Evolutionary conservation across 495 filamentous ascomycete species (phyloP).

Genomic region (Ramalina peruviana): DNA sequence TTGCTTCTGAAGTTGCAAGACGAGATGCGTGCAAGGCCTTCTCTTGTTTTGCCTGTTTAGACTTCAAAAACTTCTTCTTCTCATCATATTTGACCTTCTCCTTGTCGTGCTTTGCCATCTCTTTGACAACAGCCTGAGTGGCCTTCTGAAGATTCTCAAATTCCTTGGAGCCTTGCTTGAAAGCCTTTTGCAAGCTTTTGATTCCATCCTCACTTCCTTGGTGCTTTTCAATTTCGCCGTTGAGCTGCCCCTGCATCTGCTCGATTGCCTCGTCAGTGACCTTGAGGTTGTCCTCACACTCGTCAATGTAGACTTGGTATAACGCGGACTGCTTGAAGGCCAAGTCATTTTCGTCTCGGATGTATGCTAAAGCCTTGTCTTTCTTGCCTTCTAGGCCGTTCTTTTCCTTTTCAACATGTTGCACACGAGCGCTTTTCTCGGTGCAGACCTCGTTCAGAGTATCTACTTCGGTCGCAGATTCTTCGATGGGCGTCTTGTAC

Average conservation of each 20-base stretch:
- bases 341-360: slow-evolving; percentile 87
- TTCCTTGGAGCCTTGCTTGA: slow-evolving; percentile 67
- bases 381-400: slow-evolving; percentile 88
- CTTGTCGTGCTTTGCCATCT: slow-evolving; percentile 85
- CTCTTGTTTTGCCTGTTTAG: slow-evolving; percentile 89
- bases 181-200: slow-evolving; percentile 73
- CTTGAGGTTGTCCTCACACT: slow-evolving; percentile 74
- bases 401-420: slow-evolving; percentile 97
- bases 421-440: slow-evolving; percentile 86
- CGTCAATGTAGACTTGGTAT: slow-evolving; percentile 79
- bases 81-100: slow-evolving; percentile 95
- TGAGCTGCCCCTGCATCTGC: slow-evolving; percentile 78
- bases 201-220: slow-evolving; percentile 83
- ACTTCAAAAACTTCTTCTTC: slow-evolving; percentile 80
- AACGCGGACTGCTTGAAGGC: slow-evolving; percentile 74
- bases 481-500: slow-evolving; percentile 93
- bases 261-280: slow-evolving; percentile 82
- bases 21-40: slow-evolving; percentile 64
- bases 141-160: slow-evolving; percentile 72
- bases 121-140: slow-evolving; percentile 65
- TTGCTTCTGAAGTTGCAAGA: slow-evolving; percentile 56
- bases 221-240: slow-evolving; percentile 82
- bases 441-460: slow-evolving; percentile 84
- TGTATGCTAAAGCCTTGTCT: slow-evolving; percentile 76
- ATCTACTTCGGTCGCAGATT: slow-evolving; percentile 77